Conservation (phyloP, 176 grass and related monocot genomes). For the Pontederia paniculata region DNA sequence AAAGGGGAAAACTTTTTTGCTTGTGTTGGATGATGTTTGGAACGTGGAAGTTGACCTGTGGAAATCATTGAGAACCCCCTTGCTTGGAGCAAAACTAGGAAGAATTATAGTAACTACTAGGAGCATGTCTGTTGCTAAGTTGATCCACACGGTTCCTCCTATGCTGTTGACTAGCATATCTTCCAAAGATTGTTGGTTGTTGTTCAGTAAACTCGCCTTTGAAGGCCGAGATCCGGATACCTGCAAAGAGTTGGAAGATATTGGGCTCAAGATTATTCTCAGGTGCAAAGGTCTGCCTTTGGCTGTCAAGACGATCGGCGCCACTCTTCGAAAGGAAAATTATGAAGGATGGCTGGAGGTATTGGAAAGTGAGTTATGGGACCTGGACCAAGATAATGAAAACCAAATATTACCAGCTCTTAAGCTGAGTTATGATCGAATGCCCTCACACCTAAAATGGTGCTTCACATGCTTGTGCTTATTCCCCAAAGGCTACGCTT, state of each 20-base stretch:
- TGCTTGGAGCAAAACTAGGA: not conserved
- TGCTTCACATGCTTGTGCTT: constrained; percentile 28
- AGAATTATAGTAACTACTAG: constrained; percentile 29
- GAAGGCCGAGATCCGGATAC: not conserved
- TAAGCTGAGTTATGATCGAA: constrained; percentile 29
- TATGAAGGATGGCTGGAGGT: constrained; percentile 21
- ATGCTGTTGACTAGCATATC: constrained; percentile 20
- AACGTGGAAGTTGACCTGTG: constrained; percentile 19
- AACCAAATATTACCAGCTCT: constrained; percentile 25
- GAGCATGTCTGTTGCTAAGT: constrained; percentile 12
- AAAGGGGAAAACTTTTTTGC: constrained; percentile 17
- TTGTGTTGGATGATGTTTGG: constrained; percentile 37
- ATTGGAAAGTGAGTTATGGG: constrained; percentile 31
- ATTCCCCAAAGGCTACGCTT: constrained; percentile 26
- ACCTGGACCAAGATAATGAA: not conserved
- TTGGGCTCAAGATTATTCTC: constrained; percentile 17
- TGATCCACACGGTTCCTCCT: constrained; percentile 22
- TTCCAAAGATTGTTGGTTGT: constrained; percentile 9
- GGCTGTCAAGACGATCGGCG: constrained; percentile 20
- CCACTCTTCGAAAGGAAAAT: constrained; percentile 10
- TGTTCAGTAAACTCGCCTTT: constrained; percentile 9
- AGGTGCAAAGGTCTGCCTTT: constrained; percentile 27
- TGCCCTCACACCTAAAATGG: constrained; percentile 20
- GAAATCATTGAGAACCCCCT: constrained; percentile 3
- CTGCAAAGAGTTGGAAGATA: constrained; percentile 11